Percentiles rank a stretch among this genome's conserved stretches.
Evolutionary conservation across 345 rosid species (phyloP).

Genomic region (Erodium maritimum): DNA sequence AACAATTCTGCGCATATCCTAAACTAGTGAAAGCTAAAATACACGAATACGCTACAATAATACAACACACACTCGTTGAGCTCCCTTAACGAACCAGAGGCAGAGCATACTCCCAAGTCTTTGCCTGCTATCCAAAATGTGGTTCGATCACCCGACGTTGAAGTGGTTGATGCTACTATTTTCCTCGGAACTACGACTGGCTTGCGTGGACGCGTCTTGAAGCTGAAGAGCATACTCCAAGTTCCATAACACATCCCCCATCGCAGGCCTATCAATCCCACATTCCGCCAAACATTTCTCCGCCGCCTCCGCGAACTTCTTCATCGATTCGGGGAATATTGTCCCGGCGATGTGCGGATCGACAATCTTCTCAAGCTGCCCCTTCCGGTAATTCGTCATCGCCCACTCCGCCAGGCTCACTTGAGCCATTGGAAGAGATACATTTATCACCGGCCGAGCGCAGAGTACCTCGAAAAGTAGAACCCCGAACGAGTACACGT

Average conservation of each 20-base stretch:
- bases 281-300: not conserved
- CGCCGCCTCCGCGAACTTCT: not conserved
- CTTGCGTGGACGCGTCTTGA: not conserved
- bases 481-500: constrained; percentile 1
- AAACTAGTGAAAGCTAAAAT: too few relatives aligned
- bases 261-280: not conserved
- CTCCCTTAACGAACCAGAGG: too few relatives aligned
- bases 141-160: too few relatives aligned
- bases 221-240: not conserved
- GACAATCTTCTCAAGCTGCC: not conserved
- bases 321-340: not conserved
- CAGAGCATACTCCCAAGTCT: too few relatives aligned
- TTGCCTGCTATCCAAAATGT: too few relatives aligned
- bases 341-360: not conserved
- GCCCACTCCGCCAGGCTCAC: constrained; percentile 1
- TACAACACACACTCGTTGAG: too few relatives aligned
- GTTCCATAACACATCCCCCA: constrained; percentile 1
- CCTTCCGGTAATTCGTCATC: not conserved
- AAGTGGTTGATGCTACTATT: too few relatives aligned
- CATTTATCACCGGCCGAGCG: not conserved
- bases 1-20: too few relatives aligned
- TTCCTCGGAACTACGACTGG: too few relatives aligned
- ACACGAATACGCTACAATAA: too few relatives aligned
- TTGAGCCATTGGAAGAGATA: not conserved
- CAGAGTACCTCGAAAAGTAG: constrained; percentile 1